Conservation (phyloP, 2,329 filamentous ascomycete species). For the Stromatinia cepivora region DNA sequence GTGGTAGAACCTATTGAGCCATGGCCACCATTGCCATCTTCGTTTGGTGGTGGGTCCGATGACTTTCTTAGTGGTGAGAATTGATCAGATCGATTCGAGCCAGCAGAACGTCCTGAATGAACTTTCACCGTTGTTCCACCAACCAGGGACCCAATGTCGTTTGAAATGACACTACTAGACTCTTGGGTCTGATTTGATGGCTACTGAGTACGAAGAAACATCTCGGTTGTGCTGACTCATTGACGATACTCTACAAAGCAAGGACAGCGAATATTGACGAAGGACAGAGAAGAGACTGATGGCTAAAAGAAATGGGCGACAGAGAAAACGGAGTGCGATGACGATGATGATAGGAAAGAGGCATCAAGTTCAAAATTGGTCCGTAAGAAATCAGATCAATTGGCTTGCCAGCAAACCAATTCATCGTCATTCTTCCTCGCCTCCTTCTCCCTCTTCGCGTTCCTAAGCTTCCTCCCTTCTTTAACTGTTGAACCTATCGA, state of each 20-base stretch:
- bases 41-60: background rate
- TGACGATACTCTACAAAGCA: background rate
- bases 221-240: background rate
- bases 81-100: background rate
- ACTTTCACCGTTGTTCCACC: background rate
- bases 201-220: conserved; percentile 1
- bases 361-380: background rate
- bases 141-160: background rate
- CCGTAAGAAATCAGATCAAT: background rate
- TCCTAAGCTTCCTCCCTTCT: rapidly evolving
- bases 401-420: background rate
- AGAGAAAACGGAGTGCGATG: background rate
- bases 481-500: background rate
- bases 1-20: background rate
- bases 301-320: background rate
- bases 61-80: no score
- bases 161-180: background rate
- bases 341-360: no score
- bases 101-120: background rate
- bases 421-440: background rate
- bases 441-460: background rate
- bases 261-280: background rate
- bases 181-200: background rate
- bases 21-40: background rate
- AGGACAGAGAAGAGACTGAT: no score